Evolutionary conservation across 2,329 filamentous ascomycete genomes (phyloP), one percentile per base, ranked within the genome.

Genomic region (Exophiala spinifera): DNA sequence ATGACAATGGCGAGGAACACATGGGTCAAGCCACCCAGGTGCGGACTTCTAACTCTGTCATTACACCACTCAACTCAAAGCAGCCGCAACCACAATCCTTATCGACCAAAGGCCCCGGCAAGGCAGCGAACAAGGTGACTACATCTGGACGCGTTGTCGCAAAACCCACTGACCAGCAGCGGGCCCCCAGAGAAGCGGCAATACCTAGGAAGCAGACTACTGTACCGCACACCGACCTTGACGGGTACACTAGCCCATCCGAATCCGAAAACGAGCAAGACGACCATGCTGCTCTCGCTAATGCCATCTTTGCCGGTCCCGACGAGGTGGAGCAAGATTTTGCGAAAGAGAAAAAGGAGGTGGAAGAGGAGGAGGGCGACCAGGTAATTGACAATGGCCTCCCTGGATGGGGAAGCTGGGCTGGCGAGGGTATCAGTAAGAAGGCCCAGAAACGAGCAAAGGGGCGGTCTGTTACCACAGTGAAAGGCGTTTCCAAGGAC

Each of bases 321-420:
- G 60, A 61, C 39, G 60, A 64, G 20, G 89, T 95, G 1, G 84
- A 87, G 7, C 82, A 82, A 43, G 85, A 91, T 36, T 99, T 97
- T 67, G 82, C 83, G 53, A 79, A 79, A 34, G 91, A 97, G 67
- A 97, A 97, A 74, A 79, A 78, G 14, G 82, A 83, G 46, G 76
- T 82, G 1, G 82, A 84, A 15, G 79, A 82, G 25, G 88, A 89
- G 15, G 91, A 96, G 70, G 90, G 88, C 62, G 88, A 95, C 67
- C 87, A 94, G 71, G 76, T 89, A 52, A 74, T 91, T 25, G 90
- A 92, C 68, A 87, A 87, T 61, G 88, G 88, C n/a, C 79, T 99
- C 4, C 91, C 91, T 0, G 94, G 94, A 43, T 99, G 94, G 94
- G 94, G 94, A 61, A 85, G 80, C 65, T 96, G 94, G 94, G 82